A percentile compares a stretch with the other conserved stretches of the same genome.
These are phyloP conservation scores for Solanum appendiculatum DNA, from an alignment of 257 asterid genomes.

Conservation along the genomic window DNA sequence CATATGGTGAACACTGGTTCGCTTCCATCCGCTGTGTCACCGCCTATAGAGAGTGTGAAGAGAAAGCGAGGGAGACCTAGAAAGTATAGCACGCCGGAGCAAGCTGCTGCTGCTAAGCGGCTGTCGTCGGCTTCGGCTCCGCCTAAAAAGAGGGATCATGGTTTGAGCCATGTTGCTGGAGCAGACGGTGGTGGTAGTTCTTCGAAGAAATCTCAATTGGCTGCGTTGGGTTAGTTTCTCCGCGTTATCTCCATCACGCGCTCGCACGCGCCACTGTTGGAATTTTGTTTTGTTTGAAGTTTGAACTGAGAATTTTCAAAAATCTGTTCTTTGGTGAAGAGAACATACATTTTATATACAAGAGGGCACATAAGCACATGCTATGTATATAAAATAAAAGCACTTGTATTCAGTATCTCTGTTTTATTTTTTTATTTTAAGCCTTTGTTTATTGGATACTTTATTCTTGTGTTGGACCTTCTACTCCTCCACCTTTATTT, in stretches of 20 bases:
- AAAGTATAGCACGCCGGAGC: constrained; percentile 37
- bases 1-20: constrained; percentile 29
- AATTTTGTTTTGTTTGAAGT: not conserved
- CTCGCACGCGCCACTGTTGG: not conserved
- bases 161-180: constrained; percentile 7
- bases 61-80: constrained; percentile 45
- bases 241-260: not conserved
- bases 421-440: not conserved
- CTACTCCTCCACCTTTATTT: not conserved
- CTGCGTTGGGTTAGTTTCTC: constrained; percentile 17
- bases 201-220: constrained; percentile 22
- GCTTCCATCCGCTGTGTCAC: constrained; percentile 24
- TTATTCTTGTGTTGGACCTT: not conserved
- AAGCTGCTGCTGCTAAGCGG: constrained; percentile 45
- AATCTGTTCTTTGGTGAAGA: not conserved
- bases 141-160: constrained; percentile 23
- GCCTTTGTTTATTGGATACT: not conserved
- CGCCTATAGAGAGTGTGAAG: constrained; percentile 24
- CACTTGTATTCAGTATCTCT: not conserved
- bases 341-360: not conserved
- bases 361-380: not conserved
- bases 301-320: not conserved
- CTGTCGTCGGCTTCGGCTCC: constrained; percentile 25
- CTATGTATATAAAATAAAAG: not conserved
- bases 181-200: constrained; percentile 9